A percentile compares a stretch with the other conserved stretches of the same genome.
Evolutionary conservation across 139 green algal genomes (phyloP).

Genomic region (Coelastrella sp.): DNA sequence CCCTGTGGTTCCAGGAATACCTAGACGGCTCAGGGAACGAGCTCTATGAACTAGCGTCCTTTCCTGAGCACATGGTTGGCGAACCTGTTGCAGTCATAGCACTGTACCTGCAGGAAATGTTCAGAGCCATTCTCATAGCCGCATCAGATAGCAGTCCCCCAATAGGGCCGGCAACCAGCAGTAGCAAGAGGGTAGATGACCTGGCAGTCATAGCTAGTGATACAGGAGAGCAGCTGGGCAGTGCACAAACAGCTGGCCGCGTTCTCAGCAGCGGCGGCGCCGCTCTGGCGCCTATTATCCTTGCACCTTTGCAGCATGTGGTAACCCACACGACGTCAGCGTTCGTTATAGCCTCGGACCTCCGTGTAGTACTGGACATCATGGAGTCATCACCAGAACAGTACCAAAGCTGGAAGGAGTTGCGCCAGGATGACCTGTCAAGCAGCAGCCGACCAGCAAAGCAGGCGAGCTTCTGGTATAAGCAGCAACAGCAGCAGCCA

Average conservation of each 20-base stretch:
- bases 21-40: slow-evolving; percentile 27
- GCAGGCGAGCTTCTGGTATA: background rate
- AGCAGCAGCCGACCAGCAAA: background rate
- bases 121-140: slow-evolving; percentile 3
- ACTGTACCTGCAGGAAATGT: background rate
- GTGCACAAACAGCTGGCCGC: no score
- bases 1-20: slow-evolving; percentile 37
- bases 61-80: background rate
- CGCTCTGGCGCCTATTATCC: background rate
- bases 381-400: background rate
- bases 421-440: background rate
- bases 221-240: no score
- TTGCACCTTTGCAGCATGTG: background rate
- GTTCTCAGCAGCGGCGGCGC: background rate
- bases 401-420: background rate
- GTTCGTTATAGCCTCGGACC: slow-evolving; percentile 29
- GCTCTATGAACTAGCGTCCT: slow-evolving; percentile 18
- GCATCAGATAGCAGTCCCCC: background rate
- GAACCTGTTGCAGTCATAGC: slow-evolving; percentile 12
- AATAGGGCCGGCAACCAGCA: no score
- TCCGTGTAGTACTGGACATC: slow-evolving; percentile 34
- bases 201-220: no score
- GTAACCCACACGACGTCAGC: background rate
- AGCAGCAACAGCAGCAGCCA: background rate
- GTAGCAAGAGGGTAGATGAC: no score